Base-by-base conservation (phyloP, 352 stramenopile genomes). In the Globisporangium barbulae region DNA sequence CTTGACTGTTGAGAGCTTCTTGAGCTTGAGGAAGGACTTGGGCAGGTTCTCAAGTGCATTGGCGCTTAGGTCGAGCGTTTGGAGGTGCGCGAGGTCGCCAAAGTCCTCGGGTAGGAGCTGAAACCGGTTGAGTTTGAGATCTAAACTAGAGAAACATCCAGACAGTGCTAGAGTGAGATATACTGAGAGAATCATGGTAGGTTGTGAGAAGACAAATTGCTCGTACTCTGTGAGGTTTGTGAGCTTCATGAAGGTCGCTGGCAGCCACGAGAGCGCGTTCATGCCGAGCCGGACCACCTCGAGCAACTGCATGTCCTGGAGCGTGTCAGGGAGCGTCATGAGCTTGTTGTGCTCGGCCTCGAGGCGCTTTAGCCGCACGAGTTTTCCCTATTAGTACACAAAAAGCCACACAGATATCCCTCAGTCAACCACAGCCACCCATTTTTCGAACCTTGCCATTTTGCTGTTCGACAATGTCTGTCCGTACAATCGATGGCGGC, bases 61-160 rank as follows among this genome's bases (percentile, higher is more conserved):
- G n/a, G 80, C 73, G 53, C 80, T 90, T 47, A 83, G 31, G 33
- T 93, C 82, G 10, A 93, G 60, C 2, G 66, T 53, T 0, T 70
- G 61, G 8, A 91, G 70, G 2, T 69, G 72, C 3, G 57, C 52
- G 2, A 93, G 59, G n/a, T 73, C 63, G 12, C 81, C 79, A 48
- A 93, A 70, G 10, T 71, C 53, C 4, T 72, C 60, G 0, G 81
- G 81, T 0, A 93, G 59, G 17, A 62, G 47, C 62, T 69, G 61
- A 49, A 93, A 70, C 0, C 79, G 79, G 70, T 93, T 93, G 30
- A 91, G 67, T 58, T 91, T 93, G 19, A 91, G 53, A 63, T 93
- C 84, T 28, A 91, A 65, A 28, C 79, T 89, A 67, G 33, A 54
- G 9, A 60, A 28, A 42, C 15, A 57, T 1, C 61, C 35, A 33